Evolutionary conservation across 495 filamentous ascomycete genomes (phyloP), one percentile per base, ranked within the genome.

Genomic region (Niebla homalea): DNA sequence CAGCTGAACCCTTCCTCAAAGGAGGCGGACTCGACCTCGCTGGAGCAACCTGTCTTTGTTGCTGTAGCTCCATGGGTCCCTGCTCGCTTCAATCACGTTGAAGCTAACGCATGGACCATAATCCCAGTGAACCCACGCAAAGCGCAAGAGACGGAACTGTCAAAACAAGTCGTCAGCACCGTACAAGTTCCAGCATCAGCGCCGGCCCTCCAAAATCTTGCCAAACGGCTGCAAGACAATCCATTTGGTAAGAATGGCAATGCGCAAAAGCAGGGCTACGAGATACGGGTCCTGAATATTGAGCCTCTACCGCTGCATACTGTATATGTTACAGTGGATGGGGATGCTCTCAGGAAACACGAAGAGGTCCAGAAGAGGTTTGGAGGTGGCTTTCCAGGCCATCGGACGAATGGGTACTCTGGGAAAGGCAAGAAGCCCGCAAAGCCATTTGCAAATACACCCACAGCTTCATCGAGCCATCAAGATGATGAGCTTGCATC

Each of bases 21-120:
- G 14, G 40, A 42, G 23, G 16, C 11, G 16, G 18, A 10, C 22
- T 16, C 49, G 43, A 7, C 3, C 10, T 2, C 7, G 29, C 18
- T n/a, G 19, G 36, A 21, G 32, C 26, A 60, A 19, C 52, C 76
- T 41, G 67, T 74, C 20, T 79, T 88, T 59, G 74, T 92, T 51
- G 88, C 87, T 23, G 80, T 95, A 55, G 81, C 88, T 29, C 87
- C 89, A 21, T 89, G 86, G 75, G 69, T 79, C 4, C 84, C 89
- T 11, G 71, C 70, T 42, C 68, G 75, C 39, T 61, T 49, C 14
- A 59, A 60, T 22, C 60, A 78, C 2, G 71, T 83, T 39, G 76
- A 85, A 64, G 74, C 78, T 40, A 72, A 74, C 22, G 68, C 72
- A 14, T 98, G 92, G 92, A 86, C 87, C 0, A 75, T 96, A 43